Conservation (phyloP, 2,329 filamentous ascomycete species). For the Leptographium procerum region DNA sequence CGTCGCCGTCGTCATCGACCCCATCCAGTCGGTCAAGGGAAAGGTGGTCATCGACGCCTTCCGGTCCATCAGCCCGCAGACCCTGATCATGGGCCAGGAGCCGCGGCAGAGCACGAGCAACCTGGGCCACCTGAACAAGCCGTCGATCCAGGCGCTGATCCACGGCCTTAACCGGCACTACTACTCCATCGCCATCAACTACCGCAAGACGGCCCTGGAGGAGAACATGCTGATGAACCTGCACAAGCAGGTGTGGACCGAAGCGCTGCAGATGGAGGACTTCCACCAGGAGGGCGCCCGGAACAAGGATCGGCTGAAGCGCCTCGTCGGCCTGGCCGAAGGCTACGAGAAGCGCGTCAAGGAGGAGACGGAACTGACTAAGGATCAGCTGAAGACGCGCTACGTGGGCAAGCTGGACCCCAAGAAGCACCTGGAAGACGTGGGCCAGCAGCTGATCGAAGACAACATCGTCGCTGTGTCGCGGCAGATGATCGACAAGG, state of each 20-base stretch:
- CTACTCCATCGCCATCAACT: constrained; percentile 98
- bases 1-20: constrained; percentile 94
- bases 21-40: constrained; percentile 98
- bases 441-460: constrained; percentile 93
- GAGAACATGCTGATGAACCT: constrained; percentile 99
- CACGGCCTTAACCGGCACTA: constrained; percentile 97
- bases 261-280: constrained; percentile 93
- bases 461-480: constrained; percentile 99
- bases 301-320: constrained; percentile 81
- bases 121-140: constrained; percentile 95
- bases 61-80: constrained; percentile 95
- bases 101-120: constrained; percentile 97
- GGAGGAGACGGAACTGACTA: constrained; percentile 93
- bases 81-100: constrained; percentile 95
- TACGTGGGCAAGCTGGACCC: constrained; percentile 98
- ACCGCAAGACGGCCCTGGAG: constrained; percentile 91
- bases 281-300: constrained; percentile 74
- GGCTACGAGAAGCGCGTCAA: constrained; percentile 98
- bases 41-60: constrained; percentile 99
- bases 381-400: constrained; percentile 96
- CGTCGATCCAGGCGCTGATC: constrained; percentile 97
- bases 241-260: constrained; percentile 99
- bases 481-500: constrained; percentile 98
- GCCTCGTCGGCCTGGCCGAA: constrained; percentile 79
- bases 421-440: constrained; percentile 97